Evolutionary conservation across 2,329 filamentous ascomycete species (phyloP), one percentile per base, ranked within the genome.

Genomic region (Scedosporium apiospermum): DNA sequence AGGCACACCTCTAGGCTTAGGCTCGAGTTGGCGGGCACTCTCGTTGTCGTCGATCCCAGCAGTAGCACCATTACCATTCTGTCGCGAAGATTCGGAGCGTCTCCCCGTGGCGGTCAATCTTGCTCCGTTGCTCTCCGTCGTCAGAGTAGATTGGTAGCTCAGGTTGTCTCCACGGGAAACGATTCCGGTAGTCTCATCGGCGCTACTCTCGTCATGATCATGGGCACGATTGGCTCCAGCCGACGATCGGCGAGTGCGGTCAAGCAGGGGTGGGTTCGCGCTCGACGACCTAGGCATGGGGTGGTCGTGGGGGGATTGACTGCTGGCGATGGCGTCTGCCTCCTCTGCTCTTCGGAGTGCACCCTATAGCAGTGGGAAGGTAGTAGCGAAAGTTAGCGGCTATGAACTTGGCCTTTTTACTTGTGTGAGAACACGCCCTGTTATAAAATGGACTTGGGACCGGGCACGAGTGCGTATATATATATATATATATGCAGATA

Each of bases 121-220:
- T 26, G 57, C 44, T 42, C 23, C 57, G 57, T 16, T 23, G 57
- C 3, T 18, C 14, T 21, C 61, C 46, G 9, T 53, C 18, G 60
- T 57, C 38, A 49, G 27, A 5, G 59, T 61, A n/a, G 46, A 61
- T 30, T 65, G 64, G 55, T 65, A 65, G 63, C 58, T 61, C 21
- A 59, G n/a, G 49, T 51, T 53, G 42, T 44, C 38, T 10, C 18
- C 49, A 42, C 58, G 38, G 42, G 46, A 53, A 42, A 63, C 38
- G 34, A 65, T 64, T 34, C 57, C 61, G 23, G 64, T 65, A 23
- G 62, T 64, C 60, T 65, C 64, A 46, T 64, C 53, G 44, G 61
- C 63, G 12, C 41, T 57, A 34, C 57, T 49, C 18, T 46, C 46
- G 16, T 64, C 61, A 10, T 46, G 34, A 30, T 57, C 51, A 58